A percentile compares a stretch with the other conserved stretches of the same genome.
Conservation (phyloP, 768 basidiomycete species). For the Galerina sulciceps region DNA sequence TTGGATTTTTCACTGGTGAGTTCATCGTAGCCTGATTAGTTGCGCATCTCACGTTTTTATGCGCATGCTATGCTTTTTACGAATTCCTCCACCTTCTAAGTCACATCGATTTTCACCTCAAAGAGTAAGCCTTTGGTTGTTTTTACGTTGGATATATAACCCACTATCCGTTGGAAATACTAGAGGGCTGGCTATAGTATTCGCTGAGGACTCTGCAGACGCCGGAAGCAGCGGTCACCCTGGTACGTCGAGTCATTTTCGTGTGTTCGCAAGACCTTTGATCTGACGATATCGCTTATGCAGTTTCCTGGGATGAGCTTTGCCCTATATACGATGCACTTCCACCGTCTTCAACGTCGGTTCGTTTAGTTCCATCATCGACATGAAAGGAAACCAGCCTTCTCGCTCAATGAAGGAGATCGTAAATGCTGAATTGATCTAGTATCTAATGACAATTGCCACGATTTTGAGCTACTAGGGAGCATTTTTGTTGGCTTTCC, state of each 20-base stretch:
- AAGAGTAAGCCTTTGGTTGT: conserved; percentile 31
- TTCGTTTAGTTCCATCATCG: not conserved
- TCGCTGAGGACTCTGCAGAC: conserved; percentile 36
- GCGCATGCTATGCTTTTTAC: not conserved
- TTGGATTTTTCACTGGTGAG: conserved; percentile 54
- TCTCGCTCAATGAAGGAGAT: too few species aligned
- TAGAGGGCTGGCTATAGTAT: conserved; percentile 44
- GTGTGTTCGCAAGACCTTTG: not conserved
- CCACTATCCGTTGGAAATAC: not conserved
- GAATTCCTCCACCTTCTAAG: conserved; percentile 22
- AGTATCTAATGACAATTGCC: too few species aligned
- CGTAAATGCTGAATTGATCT: too few species aligned
- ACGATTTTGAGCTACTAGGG: too few species aligned
- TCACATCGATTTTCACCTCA: conserved; percentile 59
- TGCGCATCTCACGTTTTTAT: not conserved
- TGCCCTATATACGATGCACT: conserved; percentile 39
- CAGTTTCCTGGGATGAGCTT: conserved; percentile 37
- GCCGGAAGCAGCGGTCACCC: conserved; percentile 8
- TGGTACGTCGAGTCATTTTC: conserved; percentile 6
- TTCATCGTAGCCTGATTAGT: not conserved
- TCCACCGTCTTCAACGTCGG: not conserved
- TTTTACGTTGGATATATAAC: not conserved
- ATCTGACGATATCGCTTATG: not conserved
- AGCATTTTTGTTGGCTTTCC: not conserved
- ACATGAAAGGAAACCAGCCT: too few species aligned